Evolutionary conservation across 345 rosid species (phyloP), one percentile per base, ranked within the genome.

Genomic region (Salix suchowensis): DNA sequence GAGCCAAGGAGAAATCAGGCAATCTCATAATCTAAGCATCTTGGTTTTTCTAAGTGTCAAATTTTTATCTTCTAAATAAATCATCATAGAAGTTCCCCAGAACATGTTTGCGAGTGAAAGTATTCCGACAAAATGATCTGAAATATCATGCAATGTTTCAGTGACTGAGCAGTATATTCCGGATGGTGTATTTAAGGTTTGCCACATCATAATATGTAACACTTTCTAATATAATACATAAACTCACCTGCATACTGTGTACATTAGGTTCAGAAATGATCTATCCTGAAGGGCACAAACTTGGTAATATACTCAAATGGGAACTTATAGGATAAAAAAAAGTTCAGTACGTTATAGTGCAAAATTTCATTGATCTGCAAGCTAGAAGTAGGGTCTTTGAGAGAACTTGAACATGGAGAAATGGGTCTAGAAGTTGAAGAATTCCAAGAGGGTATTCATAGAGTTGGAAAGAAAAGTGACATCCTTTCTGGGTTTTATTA

Each of bases 71-170:
- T 71, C 42, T 13, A 71, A 19, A 32, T 24, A 30, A 21, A 21
- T 55, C 32, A 50, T 32, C 69, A 10, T 2, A 48, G 7, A 30
- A 18, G 34, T 12, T 18, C 32, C 54, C 5, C 28, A 9, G 28
- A 55, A 55, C 50, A 44, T 1, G 76, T 68, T 28, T 85, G 89
- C 54, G 78, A 79, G 67, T 74, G 76, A 42, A 80, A 77, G 60
- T 86, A 88, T 82, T 91, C 91, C 37, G 97, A 91, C 75, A 92
- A 81, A 78, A 88, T 83, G 75, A 92, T 81, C 96, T 91, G 88
- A 75, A 86, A 69, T 64, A 80, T 50, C 7, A 39, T 48, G 80
- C 16, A 65, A 80, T 79, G 48, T 67, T 50, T 69, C 23, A 80
- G 74, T 74, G 70, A 75, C 40, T 64, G 78, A 24, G 32, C 30